Conservation (phyloP, 371 early-diverging fungal genomes). For the Umbelopsis sp. region DNA sequence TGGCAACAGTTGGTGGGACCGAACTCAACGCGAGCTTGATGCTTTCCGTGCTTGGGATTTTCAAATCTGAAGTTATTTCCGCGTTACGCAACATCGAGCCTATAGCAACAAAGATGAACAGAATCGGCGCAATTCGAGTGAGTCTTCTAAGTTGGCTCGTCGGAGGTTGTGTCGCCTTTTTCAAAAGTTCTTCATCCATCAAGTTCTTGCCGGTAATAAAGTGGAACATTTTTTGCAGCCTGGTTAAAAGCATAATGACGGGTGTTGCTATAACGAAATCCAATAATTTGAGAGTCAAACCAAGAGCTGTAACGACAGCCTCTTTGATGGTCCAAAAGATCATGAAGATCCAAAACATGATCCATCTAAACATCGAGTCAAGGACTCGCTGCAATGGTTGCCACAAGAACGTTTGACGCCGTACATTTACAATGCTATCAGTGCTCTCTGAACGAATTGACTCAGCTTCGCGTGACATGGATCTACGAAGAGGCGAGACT, state of each 20-base stretch:
- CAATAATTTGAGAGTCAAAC: background rate
- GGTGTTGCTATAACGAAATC: constrained; percentile 7
- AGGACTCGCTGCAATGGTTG: constrained; percentile 12
- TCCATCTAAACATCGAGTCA: constrained; percentile 19
- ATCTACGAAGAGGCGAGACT: background rate
- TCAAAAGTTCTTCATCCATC: constrained; percentile 8
- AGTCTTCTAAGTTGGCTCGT: background rate
- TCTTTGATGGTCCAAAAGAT: constrained; percentile 24
- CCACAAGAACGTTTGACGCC: background rate
- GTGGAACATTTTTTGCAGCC: constrained; percentile 1
- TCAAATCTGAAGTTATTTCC: background rate
- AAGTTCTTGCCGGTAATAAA: background rate
- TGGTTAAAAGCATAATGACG: background rate
- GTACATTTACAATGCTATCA: background rate
- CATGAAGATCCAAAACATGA: constrained; percentile 25
- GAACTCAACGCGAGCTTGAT: background rate
- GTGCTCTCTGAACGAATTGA: constrained; percentile 3
- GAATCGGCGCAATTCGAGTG: background rate
- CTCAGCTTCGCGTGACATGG: background rate
- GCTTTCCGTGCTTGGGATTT: background rate
- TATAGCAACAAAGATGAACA: constrained; percentile 1
- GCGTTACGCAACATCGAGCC: background rate
- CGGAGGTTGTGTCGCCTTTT: background rate
- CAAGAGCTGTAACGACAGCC: background rate
- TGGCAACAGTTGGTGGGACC: background rate